Evolutionary conservation across 371 early-diverging fungal genomes (phyloP).

Genomic region (Cokeromyces recurvatus): DNA sequence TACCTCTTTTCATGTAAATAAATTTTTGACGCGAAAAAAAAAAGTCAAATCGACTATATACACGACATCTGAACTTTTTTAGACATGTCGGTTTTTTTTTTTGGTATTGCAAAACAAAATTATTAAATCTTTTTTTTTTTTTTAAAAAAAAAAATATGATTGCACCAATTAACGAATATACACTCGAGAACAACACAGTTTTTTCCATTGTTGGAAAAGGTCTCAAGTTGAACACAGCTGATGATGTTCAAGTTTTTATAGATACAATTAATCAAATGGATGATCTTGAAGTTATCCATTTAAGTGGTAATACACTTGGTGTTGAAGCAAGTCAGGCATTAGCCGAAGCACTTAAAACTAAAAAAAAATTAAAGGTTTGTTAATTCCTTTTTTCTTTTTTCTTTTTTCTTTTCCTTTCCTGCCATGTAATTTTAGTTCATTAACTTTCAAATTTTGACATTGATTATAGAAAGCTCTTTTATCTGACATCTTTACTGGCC

Average conservation of each 20-base stretch:
- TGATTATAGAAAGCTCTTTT: slow-evolving; percentile 50
- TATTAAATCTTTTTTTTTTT: background rate
- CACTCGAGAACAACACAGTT: slow-evolving; percentile 40
- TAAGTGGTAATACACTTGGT: slow-evolving; percentile 93
- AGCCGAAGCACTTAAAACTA: slow-evolving; percentile 68
- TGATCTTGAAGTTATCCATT: slow-evolving; percentile 67
- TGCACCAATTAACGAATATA: slow-evolving; percentile 37
- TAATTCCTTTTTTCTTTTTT: background rate
- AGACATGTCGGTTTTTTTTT: too few species aligned
- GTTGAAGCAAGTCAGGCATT: slow-evolving; percentile 88
- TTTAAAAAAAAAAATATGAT: slow-evolving; percentile 15
- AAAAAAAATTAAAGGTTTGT: slow-evolving; percentile 62
- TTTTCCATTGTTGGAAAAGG: slow-evolving; percentile 65
- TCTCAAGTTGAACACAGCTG: slow-evolving; percentile 80
- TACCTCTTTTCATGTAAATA: too few species aligned
- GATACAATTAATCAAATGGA: slow-evolving; percentile 62
- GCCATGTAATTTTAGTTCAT: too few species aligned
- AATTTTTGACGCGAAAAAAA: too few species aligned
- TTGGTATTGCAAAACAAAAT: background rate
- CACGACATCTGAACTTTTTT: too few species aligned
- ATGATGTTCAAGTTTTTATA: slow-evolving; percentile 74
- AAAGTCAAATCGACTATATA: too few species aligned
- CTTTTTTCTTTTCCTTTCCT: too few species aligned
- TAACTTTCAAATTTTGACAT: too few species aligned
- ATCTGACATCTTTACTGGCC: slow-evolving; percentile 93